A percentile compares a stretch with the other conserved stretches of the same genome.
Conservation (phyloP, 2,329 filamentous ascomycete species). For the Ophiostoma triangulosporum region DNA sequence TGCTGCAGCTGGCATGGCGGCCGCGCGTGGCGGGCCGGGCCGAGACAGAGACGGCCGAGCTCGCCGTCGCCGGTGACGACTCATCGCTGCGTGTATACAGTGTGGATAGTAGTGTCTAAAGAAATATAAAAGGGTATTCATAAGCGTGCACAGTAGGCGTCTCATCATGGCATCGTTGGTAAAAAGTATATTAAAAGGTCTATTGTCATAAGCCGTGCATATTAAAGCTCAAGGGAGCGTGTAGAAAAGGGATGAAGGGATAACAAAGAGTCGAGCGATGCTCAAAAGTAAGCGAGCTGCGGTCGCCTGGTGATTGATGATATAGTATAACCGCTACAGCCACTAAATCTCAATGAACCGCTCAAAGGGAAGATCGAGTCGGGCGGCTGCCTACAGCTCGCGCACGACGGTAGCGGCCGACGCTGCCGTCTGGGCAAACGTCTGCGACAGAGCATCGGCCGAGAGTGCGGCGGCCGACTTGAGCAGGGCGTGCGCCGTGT, state of each 20-base stretch:
- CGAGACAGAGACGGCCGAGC: constrained; percentile 17
- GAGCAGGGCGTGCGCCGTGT: constrained; percentile 29
- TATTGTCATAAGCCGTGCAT: too few relatives aligned
- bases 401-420: constrained; percentile 18
- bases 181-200: background rate
- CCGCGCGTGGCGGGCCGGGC: constrained; percentile 19
- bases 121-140: too few relatives aligned
- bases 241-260: too few relatives aligned
- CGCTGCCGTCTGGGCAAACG: background rate
- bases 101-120: constrained; percentile 21
- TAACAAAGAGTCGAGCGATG: too few relatives aligned
- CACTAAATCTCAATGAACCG: background rate
- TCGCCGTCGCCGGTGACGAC: constrained; percentile 48
- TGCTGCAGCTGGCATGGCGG: constrained; percentile 58
- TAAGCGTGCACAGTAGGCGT: too few relatives aligned
- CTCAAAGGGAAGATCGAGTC: background rate
- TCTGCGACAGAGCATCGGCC: constrained; percentile 18
- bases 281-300: too few relatives aligned
- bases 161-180: background rate
- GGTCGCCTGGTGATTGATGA: too few relatives aligned
- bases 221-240: too few relatives aligned
- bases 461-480: constrained; percentile 18
- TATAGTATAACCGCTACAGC: background rate
- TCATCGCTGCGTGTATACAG: constrained; percentile 45
- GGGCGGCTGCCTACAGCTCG: constrained; percentile 23